Evolutionary conservation across 345 rosid genomes (phyloP), one percentile per base, ranked within the genome.

Genomic region (Salix arbutifolia): DNA sequence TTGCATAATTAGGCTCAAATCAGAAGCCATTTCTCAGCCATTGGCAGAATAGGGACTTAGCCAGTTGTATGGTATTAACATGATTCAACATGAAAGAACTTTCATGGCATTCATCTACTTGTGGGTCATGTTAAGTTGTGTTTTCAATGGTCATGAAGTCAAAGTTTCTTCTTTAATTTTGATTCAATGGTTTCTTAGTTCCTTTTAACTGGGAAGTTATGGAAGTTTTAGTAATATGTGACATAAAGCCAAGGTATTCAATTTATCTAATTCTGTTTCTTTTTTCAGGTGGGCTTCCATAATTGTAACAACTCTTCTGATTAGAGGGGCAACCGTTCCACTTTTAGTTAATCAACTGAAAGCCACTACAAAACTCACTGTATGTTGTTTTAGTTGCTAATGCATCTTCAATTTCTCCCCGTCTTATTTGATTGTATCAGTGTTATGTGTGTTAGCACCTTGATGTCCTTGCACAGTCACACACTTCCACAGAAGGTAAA

Each of bases 251-350:
- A 65, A 7, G 19, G 25, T 21, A 42, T 61, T 0, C 70, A 21
- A 31, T 13, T 74, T 74, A 44, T 44, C 23, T 1, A 72, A 19
- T 53, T 19, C 8, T 16, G 28, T 53, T 68, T 23, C 58, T 40
- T 62, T 1, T 78, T 74, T 83, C 85, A 94, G 98, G 98, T 94
- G 99, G 99, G 91, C 91, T 17, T 89, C 97, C 73, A 91, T 94
- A 65, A 82, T 82, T 50, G 6, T 92, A 46, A 85, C 97, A 58
- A 94, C 98, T 12, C 71, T 92, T 70, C 2, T 92, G 81, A 89
- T 91, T 76, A 88, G 98, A 75, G 79, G 87, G 25, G 81, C 82
- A 37, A 89, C 91, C 1, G 23, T 92, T 74, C 97, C 98, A 21
- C 86, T 94, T 78, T 35, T 89, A 78, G 85, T 94, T 77, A 90